Evolutionary conservation across 148 eudicot genomes (phyloP), one percentile per base, ranked within the genome.

Genomic region (Heliosperma pusillum): DNA sequence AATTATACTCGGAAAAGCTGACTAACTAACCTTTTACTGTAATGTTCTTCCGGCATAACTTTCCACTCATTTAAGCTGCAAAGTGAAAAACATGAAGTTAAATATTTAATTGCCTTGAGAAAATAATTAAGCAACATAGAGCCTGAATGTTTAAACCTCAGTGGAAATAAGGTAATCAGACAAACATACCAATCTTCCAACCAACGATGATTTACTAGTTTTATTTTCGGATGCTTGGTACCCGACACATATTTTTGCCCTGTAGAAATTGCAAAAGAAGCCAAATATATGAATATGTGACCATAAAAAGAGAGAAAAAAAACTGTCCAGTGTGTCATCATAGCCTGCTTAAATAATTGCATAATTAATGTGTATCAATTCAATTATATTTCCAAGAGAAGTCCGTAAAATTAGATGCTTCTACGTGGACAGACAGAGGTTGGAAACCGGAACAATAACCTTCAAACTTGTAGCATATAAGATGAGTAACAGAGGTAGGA

Each of bases 171-270:
- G 25, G 21, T 40, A 52, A 10, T 67, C 64, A 57, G 72, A 16
- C 64, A 63, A 26, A 59, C 85, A 42, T 85, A 95, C 99, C 99
- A 88, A 72, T 92, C 97, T 77, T 92, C 94, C 84, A 95, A 76
- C 99, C 99, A 95, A 4, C 40, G 80, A 79, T 89, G 97, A 76
- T 95, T 95, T 59, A 95, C 88, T 74, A 95, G 85, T 83, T 89
- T 92, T 78, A 90, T 88, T 76, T 13, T 84, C 15, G 69, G 21
- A 72, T 81, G 58, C 82, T 76, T 92, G 85, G 80, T 87, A 73
- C 97, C 97, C 73, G 89, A 80, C 70, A 83, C 87, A 83, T 92
- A 95, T 77, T 95, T 95, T 75, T 90, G 97, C 70, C 99, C 99
- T 95, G 87, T 62, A 12, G 70, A 75, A 78, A 62, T 27, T 7